Evolutionary conservation across 139 green algal genomes (phyloP), one percentile per base, ranked within the genome.

Genomic region (Parachlorella kessleri): DNA sequence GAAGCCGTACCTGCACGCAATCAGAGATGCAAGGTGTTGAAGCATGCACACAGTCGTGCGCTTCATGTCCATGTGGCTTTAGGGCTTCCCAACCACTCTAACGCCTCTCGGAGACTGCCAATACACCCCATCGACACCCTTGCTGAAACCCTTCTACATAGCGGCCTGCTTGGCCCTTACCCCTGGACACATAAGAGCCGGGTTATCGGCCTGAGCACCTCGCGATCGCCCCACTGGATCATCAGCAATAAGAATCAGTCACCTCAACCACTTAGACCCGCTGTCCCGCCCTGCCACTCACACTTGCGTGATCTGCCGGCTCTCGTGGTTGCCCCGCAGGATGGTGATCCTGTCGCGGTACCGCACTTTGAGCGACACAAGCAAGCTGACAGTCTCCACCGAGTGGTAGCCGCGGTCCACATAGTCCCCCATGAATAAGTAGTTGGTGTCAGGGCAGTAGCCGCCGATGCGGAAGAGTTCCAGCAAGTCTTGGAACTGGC

Each of bases 381-480:
- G 87, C 70, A 98, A 81, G 1, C 83, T 93, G 10, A 95, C 96
- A 35, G 96, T 99, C 82, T 99, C 96, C 35, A 99, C 97, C 30
- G 88, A 96, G 78, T 99, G 96, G 83, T 99, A 99, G 5, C 93
- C 97, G 64, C 97, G 79, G 82, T 99, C 97, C 38, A 99, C 97
- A 81, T 99, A 99, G 91, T 99, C 97, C 0, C 97, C 97, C 95
- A 99, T 98, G 85, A 99, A 99, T 33, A 99, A 83, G 75, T 99
- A 99, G 87, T 99, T 99, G 9, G 97, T 99, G 83, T 99, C 96
- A 1, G 97, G 97, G 73, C 88, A 92, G 69, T 95, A 91, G 66
- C 97, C 97, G 23, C 94, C 96, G n/a, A 98, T 97, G 37, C 90
- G 85, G 75, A 99, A 98, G 33, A 99, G 91, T 84, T 98, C 95